A percentile compares a stretch with the other conserved stretches of the same genome.
phyloP scores from a whole-genome alignment of 257 asterid genomes.

The Agastache rugosa region DNA sequence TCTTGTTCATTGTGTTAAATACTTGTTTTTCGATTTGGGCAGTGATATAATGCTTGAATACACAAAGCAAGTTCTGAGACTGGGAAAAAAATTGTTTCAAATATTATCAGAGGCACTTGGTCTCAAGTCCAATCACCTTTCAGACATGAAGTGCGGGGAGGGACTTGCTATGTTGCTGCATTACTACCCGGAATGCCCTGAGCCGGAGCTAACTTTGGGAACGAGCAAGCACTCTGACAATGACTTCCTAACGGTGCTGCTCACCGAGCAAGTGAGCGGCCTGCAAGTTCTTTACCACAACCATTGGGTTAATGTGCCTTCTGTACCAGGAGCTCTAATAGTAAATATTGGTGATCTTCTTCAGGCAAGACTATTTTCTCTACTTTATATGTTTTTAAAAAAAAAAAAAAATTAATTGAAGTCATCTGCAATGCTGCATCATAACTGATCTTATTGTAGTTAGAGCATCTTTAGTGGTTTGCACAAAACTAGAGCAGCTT shows the following conservation, averaged over 20 bases:
- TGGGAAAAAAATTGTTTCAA: constrained; percentile 39
- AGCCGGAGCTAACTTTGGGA: constrained; percentile 48
- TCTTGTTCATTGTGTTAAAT: no score
- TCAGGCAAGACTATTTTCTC: constrained; percentile 43
- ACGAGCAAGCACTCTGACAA: constrained; percentile 51
- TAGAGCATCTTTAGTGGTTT: no score
- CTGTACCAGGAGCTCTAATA: constrained; percentile 52
- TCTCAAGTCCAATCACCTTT: constrained; percentile 36
- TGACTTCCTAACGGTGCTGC: constrained; percentile 51
- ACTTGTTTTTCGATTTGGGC: neutral
- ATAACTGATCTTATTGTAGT: neutral
- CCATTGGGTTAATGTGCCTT: constrained; percentile 58
- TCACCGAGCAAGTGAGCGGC: constrained; percentile 49
- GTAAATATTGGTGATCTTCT: constrained; percentile 59
- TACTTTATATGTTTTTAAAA: no score
- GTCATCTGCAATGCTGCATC: neutral
- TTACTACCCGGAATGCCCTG: constrained; percentile 50
- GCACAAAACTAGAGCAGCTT: no score
- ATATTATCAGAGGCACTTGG: constrained; percentile 46
- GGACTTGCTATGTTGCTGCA: constrained; percentile 41
- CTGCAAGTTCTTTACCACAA: constrained; percentile 55
- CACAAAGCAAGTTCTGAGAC: constrained; percentile 37
- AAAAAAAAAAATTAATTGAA: no score
- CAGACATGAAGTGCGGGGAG: constrained; percentile 43
- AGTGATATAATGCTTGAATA: constrained; percentile 45